Evolutionary conservation across 441 rosid genomes (phyloP).

Genomic region (Erodium texanum): DNA sequence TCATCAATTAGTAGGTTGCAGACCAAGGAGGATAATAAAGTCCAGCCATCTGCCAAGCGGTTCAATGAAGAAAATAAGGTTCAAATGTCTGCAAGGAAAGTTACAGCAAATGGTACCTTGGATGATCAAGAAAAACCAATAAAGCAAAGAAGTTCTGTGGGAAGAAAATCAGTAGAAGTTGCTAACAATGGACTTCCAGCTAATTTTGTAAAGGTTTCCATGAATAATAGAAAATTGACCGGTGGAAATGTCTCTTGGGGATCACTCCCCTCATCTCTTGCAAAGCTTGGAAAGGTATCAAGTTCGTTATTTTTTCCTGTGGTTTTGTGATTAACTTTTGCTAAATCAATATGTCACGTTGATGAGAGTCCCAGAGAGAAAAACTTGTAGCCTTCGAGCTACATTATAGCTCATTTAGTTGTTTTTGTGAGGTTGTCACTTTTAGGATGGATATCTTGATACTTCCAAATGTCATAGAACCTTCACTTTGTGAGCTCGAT

Average conservation of each 20-base stretch:
- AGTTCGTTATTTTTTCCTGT: no score
- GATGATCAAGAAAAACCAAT: conserved; percentile 46
- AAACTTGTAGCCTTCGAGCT: no score
- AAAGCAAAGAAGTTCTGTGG: conserved; percentile 33
- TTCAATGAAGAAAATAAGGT: conserved; percentile 47
- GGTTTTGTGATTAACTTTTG: no score
- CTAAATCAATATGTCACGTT: no score
- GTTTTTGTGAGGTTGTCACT: no score
- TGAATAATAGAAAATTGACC: conserved; percentile 49
- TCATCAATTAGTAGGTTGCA: conserved; percentile 50
- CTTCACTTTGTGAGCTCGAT: no score
- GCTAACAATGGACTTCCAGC: conserved; percentile 49
- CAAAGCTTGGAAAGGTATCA: conserved; percentile 83
- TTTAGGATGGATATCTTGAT: no score
- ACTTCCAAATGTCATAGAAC: no score
- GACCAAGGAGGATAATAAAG: conserved; percentile 49
- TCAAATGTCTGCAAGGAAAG: conserved; percentile 41
- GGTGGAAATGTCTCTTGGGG: conserved; percentile 64
- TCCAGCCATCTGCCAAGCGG: conserved; percentile 33
- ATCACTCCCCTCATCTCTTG: conserved; percentile 74
- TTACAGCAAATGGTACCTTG: conserved; percentile 32
- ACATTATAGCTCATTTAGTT: no score
- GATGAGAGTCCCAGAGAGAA: no score
- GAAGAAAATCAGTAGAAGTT: conserved; percentile 41
- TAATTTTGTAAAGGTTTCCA: conserved; percentile 60